Conservation (phyloP, 192 early-diverging fungal species). For the Paraglomus brasilianum region DNA sequence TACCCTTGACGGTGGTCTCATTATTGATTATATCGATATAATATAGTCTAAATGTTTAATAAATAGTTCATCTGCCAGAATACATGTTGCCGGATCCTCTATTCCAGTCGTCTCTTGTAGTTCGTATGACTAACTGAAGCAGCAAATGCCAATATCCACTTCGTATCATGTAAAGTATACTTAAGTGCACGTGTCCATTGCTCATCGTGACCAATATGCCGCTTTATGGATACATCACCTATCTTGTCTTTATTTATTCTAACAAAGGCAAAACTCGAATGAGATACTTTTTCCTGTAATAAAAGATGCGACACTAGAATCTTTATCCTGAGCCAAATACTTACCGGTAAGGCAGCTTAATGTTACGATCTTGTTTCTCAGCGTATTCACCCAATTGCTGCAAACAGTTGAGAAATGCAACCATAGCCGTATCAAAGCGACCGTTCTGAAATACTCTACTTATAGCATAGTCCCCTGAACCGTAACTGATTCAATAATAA, state of each 20-base stretch:
- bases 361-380: conserved; percentile 64
- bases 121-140: conserved; percentile 33
- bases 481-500: conserved; percentile 53
- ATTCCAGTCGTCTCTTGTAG: too few relatives aligned
- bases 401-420: conserved; percentile 86
- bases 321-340: background rate
- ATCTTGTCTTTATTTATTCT: conserved; percentile 89
- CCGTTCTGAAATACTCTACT: conserved; percentile 78
- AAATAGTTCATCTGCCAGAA: too few relatives aligned
- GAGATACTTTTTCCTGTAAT: background rate
- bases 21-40: too few relatives aligned
- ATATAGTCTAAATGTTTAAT: too few relatives aligned
- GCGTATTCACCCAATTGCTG: conserved; percentile 86
- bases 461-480: conserved; percentile 78
- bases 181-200: conserved; percentile 89
- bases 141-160: conserved; percentile 83
- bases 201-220: conserved; percentile 91
- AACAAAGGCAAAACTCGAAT: background rate
- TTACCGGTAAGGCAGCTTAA: conserved; percentile 83
- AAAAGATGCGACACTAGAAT: background rate
- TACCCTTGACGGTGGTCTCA: too few relatives aligned
- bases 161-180: conserved; percentile 85
- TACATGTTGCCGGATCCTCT: too few relatives aligned
- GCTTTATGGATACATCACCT: conserved; percentile 74
- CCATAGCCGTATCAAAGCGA: conserved; percentile 85